Evolutionary conservation across 192 early-diverging fungal species (phyloP).

Genomic region (Backusella sp.): DNA sequence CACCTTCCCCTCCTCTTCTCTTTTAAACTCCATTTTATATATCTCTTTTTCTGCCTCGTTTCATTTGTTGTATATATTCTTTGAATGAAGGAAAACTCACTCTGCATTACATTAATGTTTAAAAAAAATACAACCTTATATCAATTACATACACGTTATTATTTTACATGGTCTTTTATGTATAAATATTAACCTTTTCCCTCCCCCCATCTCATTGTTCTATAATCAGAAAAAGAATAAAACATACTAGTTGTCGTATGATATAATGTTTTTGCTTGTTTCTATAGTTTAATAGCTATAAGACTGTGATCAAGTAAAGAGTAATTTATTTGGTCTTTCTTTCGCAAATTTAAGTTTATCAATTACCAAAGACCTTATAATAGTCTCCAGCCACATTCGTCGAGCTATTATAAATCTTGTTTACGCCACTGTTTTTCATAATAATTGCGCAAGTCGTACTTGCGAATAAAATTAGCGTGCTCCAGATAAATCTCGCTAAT

Average conservation of each 20-base stretch:
- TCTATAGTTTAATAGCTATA: background rate
- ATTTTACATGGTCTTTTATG: background rate
- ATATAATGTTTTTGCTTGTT: background rate
- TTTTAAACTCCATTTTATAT: background rate
- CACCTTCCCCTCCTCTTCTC: background rate
- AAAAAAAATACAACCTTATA: background rate
- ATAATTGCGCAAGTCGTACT: no score
- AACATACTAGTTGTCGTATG: background rate
- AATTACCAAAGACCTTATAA: no score
- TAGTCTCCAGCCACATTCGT: no score
- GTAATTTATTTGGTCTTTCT: no score
- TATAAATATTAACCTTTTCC: background rate
- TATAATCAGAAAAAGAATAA: background rate
- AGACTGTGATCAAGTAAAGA: no score
- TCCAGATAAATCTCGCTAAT: no score
- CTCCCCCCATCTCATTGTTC: background rate
- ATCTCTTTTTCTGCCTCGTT: background rate
- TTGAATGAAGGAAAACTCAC: background rate
- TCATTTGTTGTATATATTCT: slow-evolving; percentile 1
- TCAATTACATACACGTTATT: background rate
- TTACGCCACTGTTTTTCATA: no score
- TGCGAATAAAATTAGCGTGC: background rate
- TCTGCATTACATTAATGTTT: background rate
- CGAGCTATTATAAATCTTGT: no score
- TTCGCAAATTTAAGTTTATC: no score